Evolutionary conservation across 345 rosid species (phyloP), one percentile per base, ranked within the genome.

Genomic region (Limnanthes douglasii): DNA sequence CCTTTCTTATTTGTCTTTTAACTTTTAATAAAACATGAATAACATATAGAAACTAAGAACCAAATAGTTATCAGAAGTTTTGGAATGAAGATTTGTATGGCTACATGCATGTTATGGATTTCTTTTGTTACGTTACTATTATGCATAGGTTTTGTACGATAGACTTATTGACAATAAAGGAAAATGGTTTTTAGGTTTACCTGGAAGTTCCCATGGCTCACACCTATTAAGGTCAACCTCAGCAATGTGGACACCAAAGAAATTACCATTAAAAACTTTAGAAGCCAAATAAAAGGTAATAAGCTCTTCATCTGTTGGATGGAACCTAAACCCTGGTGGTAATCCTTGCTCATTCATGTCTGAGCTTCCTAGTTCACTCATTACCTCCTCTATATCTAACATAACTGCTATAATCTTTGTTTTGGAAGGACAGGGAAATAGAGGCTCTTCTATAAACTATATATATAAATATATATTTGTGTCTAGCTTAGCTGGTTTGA

Each of bases 171-270:
- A 34, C 18, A 5, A 28, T 4, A 15, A 4, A 11, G 15, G 15
- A 6, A 15, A n/a, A n/a, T n/a, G n/a, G n/a, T n/a, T n/a, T n/a
- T n/a, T n/a, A n/a, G 3, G 15, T 2, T 29, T 62, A 86, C 98
- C 96, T 2, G 99, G 99, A 21, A 90, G 94, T 48, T 90, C 96
- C 99, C 99, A 90, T 7, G 96, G 99, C 33, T 90, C 99, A 21
- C 94, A 90, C 17, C 85, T 62, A 43, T 90, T 85, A 28, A 90
- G 94, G 48, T 90, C 96, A 57, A 90, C 70, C 57, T 90, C 99
- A 8, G 82, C 69, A 4, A 90, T 77, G 28, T 75, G 67, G 3
- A 90, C 51, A 8, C 88, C 98, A 21, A 65, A 68, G 25, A 83
- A 72, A 53, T 50, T 50, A 15, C 93, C 92, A 42, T 69, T 56